Evolutionary conservation across 768 basidiomycete genomes (phyloP).

Genomic region (Calocera cornea): DNA sequence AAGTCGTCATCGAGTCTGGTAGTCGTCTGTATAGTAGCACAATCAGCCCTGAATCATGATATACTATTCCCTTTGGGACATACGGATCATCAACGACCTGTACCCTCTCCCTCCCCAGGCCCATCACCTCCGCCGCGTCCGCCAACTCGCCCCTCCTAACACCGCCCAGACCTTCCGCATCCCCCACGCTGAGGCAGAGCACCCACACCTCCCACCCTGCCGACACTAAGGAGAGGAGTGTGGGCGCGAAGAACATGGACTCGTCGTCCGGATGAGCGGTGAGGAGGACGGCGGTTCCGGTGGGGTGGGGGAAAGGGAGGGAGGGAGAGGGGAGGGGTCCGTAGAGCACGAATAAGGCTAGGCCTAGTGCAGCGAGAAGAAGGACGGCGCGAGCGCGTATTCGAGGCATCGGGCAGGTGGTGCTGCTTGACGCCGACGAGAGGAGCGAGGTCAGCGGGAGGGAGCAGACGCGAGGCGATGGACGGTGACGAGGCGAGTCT

Average conservation of each 20-base stretch:
- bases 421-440: constrained; percentile 10
- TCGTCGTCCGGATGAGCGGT: constrained; percentile 96
- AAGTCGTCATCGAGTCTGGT: constrained; percentile 55
- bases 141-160: constrained; percentile 45
- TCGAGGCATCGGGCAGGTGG: constrained; percentile 9
- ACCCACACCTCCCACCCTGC: constrained; percentile 35
- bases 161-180: constrained; percentile 64
- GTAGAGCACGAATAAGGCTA: constrained; percentile 5
- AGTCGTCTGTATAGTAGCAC: constrained; percentile 35
- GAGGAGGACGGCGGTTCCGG: constrained; percentile 36
- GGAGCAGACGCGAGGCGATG: background rate
- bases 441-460: constrained; percentile 8
- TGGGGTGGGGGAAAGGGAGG: background rate
- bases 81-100: constrained; percentile 61
- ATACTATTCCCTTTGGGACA: constrained; percentile 20
- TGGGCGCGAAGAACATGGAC: constrained; percentile 86
- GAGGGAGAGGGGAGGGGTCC: background rate
- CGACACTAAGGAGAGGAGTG: constrained; percentile 41
- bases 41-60: background rate
- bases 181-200: constrained; percentile 47
- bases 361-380: background rate
- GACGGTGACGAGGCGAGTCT: background rate
- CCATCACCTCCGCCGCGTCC: constrained; percentile 52
- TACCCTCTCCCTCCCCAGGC: constrained; percentile 41
- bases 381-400: constrained; percentile 12